Percentiles rank a stretch among this genome's conserved stretches.
These are phyloP conservation scores for Globisporangium nunn DNA, from an alignment of 352 stramenopile genomes.

Conservation along the genomic window DNA sequence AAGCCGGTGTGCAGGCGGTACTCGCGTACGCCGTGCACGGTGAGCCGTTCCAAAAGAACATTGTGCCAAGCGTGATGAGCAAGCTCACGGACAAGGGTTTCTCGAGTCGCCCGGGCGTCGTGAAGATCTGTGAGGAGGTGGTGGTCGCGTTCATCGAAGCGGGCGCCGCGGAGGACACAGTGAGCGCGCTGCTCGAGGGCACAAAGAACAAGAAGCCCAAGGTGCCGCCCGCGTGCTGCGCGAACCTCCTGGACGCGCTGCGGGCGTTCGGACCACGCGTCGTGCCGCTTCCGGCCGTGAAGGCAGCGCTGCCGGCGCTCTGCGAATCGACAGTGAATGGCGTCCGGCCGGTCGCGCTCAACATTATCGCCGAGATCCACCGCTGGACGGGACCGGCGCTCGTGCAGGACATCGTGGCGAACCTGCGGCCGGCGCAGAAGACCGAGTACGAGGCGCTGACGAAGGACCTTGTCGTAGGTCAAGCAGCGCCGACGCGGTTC, in stretches of 20 bases:
- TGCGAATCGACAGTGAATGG: conserved; percentile 81
- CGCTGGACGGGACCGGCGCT: conserved; percentile 70
- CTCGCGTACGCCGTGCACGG: conserved; percentile 62
- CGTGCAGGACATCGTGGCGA: conserved; percentile 72
- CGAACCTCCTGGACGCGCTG: conserved; percentile 57
- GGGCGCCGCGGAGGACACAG: conserved; percentile 68
- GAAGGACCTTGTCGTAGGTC: conserved; percentile 62
- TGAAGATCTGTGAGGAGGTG: conserved; percentile 77
- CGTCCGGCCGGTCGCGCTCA: conserved; percentile 71
- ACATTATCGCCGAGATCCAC: conserved; percentile 75
- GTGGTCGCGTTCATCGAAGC: conserved; percentile 67
- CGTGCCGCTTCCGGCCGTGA: conserved; percentile 62
- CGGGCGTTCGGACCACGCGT: conserved; percentile 77
- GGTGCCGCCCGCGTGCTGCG: conserved; percentile 65
- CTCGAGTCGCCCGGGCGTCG: conserved; percentile 58
- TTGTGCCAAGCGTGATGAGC: conserved; percentile 67
- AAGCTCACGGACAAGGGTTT: conserved; percentile 82
- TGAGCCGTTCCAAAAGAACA: conserved; percentile 58
- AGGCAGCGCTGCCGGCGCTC: conserved; percentile 52
- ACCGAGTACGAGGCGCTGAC: conserved; percentile 75
- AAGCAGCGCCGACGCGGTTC: conserved; percentile 63
- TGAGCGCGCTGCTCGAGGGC: conserved; percentile 67
- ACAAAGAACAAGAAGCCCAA: conserved; percentile 87
- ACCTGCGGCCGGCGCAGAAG: conserved; percentile 74
- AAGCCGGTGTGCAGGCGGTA: conserved; percentile 66